Evolutionary conservation across 2,329 filamentous ascomycete species (phyloP), one percentile per base, ranked within the genome.

Genomic region (Phaeophleospora eucalypticola): DNA sequence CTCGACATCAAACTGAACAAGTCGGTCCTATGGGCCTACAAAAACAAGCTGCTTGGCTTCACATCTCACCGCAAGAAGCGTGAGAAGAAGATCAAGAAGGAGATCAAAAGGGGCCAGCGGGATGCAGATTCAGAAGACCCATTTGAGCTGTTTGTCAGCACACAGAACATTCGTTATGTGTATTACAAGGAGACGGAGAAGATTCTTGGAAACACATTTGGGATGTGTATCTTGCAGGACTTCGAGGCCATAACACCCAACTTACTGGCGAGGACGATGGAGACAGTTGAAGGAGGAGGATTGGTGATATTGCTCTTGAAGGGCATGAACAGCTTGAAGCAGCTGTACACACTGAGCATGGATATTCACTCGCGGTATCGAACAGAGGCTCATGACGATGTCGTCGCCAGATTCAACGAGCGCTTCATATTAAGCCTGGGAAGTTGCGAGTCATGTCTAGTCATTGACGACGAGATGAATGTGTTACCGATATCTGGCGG

Each of bases 181-280:
- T 98, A 95, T 78, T 98, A 98, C 77, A 98, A 98, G 72, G 93
- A 98, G 74, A 97, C 93, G 20, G 93, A 98, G 64, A 97, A 96
- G 77, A 96, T 98, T 64, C 72, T 97, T 46, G 93, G 93, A 67
- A 95, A 97, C 68, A 98, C 93, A 36, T 98, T 93, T 65, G 91
- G 91, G 65, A 96, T 96, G 88, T 96, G 89, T 68, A 95, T 98
- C 56, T 73, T 98, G 58, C 93, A 98, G 69, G 93, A 98, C 65
- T 98, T 98, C 62, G 93, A 98, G 70, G 93, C 90, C 34, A 81
- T 98, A 58, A 98, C 93, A 8, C 93, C 93, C n/a, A 98, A 98
- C 65, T 78, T 96, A 56, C 80, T 98, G 24, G 93, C 93, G 17
- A 82, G 91, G 52, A 96, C 90, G 1, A 88, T 98, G 58, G 94